Conservation (phyloP, 768 basidiomycete genomes). For the Tricholoma flavovirens region DNA sequence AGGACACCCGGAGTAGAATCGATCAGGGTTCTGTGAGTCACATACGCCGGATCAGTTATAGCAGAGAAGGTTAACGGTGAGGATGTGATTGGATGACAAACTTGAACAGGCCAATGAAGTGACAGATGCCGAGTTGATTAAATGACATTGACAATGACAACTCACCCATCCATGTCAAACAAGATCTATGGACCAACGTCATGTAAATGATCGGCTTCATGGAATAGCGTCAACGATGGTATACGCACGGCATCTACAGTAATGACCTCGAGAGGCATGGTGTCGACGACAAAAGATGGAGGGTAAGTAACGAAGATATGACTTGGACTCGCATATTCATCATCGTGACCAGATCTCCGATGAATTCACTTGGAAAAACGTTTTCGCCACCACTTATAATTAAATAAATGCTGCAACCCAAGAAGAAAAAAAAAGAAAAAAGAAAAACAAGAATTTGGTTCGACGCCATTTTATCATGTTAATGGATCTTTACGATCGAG, state of each 20-base stretch:
- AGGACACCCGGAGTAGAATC: conserved; percentile 84
- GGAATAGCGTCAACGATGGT: not conserved
- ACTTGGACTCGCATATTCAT: not conserved
- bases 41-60: not conserved
- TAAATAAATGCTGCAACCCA: no score
- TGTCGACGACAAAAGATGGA: not conserved
- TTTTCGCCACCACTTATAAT: not conserved
- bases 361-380: no score
- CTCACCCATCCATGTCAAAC: conserved; percentile 69
- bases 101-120: not conserved
- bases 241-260: conserved; percentile 52
- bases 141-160: not conserved
- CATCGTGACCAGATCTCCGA: not conserved
- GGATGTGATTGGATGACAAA: not conserved
- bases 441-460: no score
- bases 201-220: not conserved
- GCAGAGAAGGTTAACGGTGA: not conserved
- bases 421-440: no score
- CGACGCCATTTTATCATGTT: no score
- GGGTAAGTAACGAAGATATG: no score
- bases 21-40: conserved; percentile 53
- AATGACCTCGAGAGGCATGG: conserved; percentile 29
- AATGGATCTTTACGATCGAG: no score
- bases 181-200: conserved; percentile 38
- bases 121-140: not conserved